Base-by-base conservation (phyloP, 202 grass and related monocot genomes). In the Setaria viridis region DNA sequence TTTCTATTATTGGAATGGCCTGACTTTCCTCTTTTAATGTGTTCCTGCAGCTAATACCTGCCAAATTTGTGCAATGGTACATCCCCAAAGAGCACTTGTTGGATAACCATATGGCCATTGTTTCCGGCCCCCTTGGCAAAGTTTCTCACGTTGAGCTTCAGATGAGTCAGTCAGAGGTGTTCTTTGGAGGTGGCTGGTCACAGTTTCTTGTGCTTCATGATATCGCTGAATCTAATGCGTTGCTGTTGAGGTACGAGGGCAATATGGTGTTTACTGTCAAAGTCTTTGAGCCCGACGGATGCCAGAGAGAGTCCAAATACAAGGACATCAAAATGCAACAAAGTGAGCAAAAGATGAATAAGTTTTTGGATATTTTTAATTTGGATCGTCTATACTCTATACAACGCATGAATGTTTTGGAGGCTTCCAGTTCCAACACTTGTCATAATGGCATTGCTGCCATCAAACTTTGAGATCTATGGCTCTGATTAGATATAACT, bases 241-340 rank as follows among this genome's bases (percentile, higher is more conserved):
- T 87, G 34, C 2, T 87, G 70, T 59, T 87, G 14, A 73, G 51
- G 29, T 74, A 76, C 3, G 46, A 87, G 57, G 78, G 85, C 0
- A 76, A 68, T 17, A 54, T 86, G 84, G 34, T 54, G 45, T 80
- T 86, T 30, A 74, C 67, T 5, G 5, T 86, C 67, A 72, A 86
- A n/a, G 34, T 33, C 2, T 74, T 86, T 20, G 68, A 51, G 46
- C 13, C 20, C 2, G 43, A 12, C 3, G 85, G 85, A 54, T 57
- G 68, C 35, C 25, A 46, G 46, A 87, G 41, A 53, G 17, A 58
- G 35, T 74, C 30, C 58, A 34, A 54, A 53, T 34, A 56, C 25
- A 72, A 48, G 15, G 47, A 32, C 25, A 48, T 49, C 74, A 21
- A 10, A 69, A 9, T 34, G 19, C 39, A 37, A n/a, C 54, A 73